These are phyloP conservation scores for Hymenoscyphus salicellus DNA, from an alignment of 2,329 filamentous ascomycete species.

Conservation along the genomic window DNA sequence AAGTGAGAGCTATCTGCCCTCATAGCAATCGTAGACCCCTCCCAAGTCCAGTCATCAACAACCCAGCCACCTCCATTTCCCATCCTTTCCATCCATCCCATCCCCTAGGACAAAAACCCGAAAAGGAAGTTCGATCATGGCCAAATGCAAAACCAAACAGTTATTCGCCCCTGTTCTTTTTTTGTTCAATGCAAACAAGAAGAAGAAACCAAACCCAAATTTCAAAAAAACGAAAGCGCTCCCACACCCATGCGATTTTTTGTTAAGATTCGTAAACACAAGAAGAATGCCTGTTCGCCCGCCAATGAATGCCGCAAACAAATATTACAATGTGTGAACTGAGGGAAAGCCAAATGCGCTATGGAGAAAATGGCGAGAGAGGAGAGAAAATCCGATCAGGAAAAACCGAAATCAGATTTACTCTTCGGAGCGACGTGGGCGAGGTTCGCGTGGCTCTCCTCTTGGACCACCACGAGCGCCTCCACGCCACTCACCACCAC, in stretches of 20 bases:
- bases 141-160: too few species aligned
- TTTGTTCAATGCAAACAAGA: neutral
- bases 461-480: slow-evolving; percentile 21
- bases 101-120: neutral
- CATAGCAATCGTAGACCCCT: neutral
- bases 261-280: slow-evolving; percentile 2
- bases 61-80: neutral
- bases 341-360: slow-evolving; percentile 9
- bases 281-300: slow-evolving; percentile 22
- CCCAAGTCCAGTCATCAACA: neutral
- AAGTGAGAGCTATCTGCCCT: neutral
- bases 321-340: slow-evolving; percentile 26
- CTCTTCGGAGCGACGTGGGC: slow-evolving; percentile 22
- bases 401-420: slow-evolving; percentile 21
- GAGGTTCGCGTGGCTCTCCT: slow-evolving; percentile 21
- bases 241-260: slow-evolving; percentile 6
- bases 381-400: neutral
- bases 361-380: slow-evolving; percentile 5
- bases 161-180: neutral
- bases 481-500: slow-evolving; percentile 9
- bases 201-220: neutral
- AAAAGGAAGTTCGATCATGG: too few species aligned
- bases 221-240: neutral
- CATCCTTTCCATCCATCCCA: neutral
- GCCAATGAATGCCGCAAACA: slow-evolving; percentile 30